Evolutionary conservation across 345 rosid genomes (phyloP).

Genomic region (Salix brachista): DNA sequence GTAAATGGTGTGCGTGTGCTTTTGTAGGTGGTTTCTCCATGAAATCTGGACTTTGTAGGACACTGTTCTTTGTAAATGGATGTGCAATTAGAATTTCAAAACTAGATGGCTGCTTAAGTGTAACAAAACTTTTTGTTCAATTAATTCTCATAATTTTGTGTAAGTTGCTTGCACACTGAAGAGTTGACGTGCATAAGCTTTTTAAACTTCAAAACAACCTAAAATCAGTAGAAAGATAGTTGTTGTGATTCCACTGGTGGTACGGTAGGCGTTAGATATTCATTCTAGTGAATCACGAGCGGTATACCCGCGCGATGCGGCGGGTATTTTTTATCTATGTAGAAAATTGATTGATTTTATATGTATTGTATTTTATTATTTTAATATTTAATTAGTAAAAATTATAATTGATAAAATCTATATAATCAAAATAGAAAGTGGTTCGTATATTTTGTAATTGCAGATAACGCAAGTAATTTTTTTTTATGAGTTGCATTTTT

Average conservation of each 20-base stretch:
- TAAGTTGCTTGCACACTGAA: not conserved
- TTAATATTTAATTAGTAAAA: too few species aligned
- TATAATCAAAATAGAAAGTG: too few species aligned
- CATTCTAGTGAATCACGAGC: not conserved
- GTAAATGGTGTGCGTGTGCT: constrained; percentile 35
- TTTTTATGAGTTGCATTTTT: too few species aligned
- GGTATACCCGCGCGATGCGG: too few species aligned
- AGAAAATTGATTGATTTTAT: too few species aligned
- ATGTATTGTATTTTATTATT: too few species aligned
- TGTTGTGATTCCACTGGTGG: not conserved
- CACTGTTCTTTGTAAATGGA: constrained; percentile 38
- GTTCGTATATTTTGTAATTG: too few species aligned
- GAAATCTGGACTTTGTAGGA: constrained; percentile 10
- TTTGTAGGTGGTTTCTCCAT: constrained; percentile 13
- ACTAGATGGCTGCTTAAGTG: constrained; percentile 27
- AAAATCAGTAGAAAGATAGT: not conserved
- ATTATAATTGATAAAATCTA: too few species aligned
- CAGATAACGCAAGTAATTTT: too few species aligned
- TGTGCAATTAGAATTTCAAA: constrained; percentile 22
- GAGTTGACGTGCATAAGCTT: not conserved
- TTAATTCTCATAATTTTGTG: not conserved
- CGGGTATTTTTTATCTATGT: too few species aligned
- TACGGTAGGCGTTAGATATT: not conserved
- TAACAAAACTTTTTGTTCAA: constrained; percentile 17
- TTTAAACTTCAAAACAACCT: not conserved